Evolutionary conservation across 768 basidiomycete genomes (phyloP), one percentile per base, ranked within the genome.

Genomic region (Suillus alpinus): DNA sequence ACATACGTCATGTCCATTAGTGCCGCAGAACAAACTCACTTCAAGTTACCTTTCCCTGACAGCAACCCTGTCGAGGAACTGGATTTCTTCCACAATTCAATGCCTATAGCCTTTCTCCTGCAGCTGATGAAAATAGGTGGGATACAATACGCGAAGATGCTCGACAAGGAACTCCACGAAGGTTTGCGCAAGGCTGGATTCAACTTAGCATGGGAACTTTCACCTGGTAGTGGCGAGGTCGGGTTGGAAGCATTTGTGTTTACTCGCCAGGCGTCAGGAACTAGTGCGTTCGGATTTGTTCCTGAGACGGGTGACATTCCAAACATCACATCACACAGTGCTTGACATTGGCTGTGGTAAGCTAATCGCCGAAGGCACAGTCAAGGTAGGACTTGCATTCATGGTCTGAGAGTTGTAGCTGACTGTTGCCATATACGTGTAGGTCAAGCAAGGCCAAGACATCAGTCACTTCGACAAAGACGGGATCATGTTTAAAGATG

Each of bases 401-500:
- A 26, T 37, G 16, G 5, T 55, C 23, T 3, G 52, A 55, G 36
- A 36, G 8, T 2, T 23, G 29, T 37, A 26, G 7, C 36, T 32
- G 5, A 37, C 23, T 9, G 20, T 23, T 37, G 14, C 14, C 1
- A 37, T 6, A 51, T 37, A 23, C 9, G 23, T 4, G 71, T 69
- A 74, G 43, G 73, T 70, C 31, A 69, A 72, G 47, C 69, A 73
- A 10, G 71, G 71, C 39, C 71, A 76, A 60, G 64, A 75, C 55
- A 78, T 78, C 64, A 70, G 69, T 49, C 71, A 76, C 56, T 63
- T 68, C 78, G 62, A 78, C 76, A 68, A 75, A 73, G 65, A 76
- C 74, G 77, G 78, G 14, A 63, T 81, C 7, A 68, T 70, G 59
- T 81, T 81, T 62, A 69, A 69, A 13, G 69, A 80, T 58, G 76